Percentiles rank a stretch among this genome's conserved stretches.
Evolutionary conservation across 2,329 filamentous ascomycete genomes (phyloP).

Genomic region (Talaromyces sp.): DNA sequence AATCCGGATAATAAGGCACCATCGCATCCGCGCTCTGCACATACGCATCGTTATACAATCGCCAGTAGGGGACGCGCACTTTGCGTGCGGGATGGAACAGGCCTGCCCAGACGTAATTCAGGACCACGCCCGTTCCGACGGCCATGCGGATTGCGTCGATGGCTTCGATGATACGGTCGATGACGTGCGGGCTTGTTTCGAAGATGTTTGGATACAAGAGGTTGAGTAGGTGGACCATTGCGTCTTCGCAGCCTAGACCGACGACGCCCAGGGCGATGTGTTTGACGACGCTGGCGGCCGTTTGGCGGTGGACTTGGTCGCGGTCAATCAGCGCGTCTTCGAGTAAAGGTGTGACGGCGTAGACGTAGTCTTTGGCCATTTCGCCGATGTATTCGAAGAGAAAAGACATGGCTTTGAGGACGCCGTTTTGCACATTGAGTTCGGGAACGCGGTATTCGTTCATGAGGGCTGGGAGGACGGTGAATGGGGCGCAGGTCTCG

Average conservation of each 20-base stretch:
- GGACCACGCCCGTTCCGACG: constrained; percentile 82
- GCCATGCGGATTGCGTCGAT: constrained; percentile 95
- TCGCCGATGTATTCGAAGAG: constrained; percentile 99
- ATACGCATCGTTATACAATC: constrained; percentile 94
- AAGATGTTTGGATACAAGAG: constrained; percentile 95
- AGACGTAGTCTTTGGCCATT: constrained; percentile 99
- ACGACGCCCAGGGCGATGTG: constrained; percentile 97
- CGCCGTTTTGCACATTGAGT: constrained; percentile 97
- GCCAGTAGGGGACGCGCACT: constrained; percentile 91
- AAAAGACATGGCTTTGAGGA: constrained; percentile 94
- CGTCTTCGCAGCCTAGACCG: constrained; percentile 93
- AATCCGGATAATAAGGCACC: constrained; percentile 89
- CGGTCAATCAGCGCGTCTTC: constrained; percentile 97
- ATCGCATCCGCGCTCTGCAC: constrained; percentile 90
- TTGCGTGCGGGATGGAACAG: constrained; percentile 96
- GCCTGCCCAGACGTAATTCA: constrained; percentile 98
- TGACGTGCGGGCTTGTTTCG: constrained; percentile 96
- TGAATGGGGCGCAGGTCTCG: constrained; percentile 97
- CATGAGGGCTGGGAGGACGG: constrained; percentile 96
- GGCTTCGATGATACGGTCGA: constrained; percentile 94
- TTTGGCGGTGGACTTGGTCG: constrained; percentile 96
- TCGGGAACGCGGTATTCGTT: constrained; percentile 98
- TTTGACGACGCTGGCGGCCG: constrained; percentile 93
- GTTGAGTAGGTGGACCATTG: constrained; percentile 96
- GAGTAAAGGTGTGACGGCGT: constrained; percentile 90